Evolutionary conservation across 805 yeast genomes (phyloP).

Genomic region (Candida quercuum): DNA sequence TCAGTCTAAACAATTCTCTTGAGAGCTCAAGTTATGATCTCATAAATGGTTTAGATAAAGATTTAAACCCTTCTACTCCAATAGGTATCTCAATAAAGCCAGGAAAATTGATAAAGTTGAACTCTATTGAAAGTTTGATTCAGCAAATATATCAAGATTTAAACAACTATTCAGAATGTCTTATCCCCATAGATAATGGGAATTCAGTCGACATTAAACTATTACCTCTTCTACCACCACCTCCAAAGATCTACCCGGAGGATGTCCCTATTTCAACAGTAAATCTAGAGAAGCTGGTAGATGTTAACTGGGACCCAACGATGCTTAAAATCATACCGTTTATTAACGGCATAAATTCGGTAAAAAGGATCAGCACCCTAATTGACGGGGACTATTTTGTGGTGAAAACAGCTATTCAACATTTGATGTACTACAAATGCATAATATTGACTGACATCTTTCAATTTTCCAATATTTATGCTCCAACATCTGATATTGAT

Average conservation of each 20-base stretch:
- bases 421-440: slow-evolving; percentile 84
- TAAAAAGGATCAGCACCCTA: slow-evolving; percentile 66
- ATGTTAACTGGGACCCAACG: slow-evolving; percentile 96
- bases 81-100: slow-evolving; percentile 19
- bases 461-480: slow-evolving; percentile 83
- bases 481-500: slow-evolving; percentile 77
- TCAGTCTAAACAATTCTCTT: neutral
- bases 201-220: slow-evolving; percentile 89
- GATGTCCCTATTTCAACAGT: slow-evolving; percentile 94
- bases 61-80: slow-evolving; percentile 21
- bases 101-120: slow-evolving; percentile 21
- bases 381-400: slow-evolving; percentile 77
- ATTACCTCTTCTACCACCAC: slow-evolving; percentile 84
- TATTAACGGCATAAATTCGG: slow-evolving; percentile 84
- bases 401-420: slow-evolving; percentile 85
- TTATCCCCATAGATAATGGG: slow-evolving; percentile 86
- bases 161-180: slow-evolving; percentile 92
- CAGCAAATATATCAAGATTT: slow-evolving; percentile 92
- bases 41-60: slow-evolving; percentile 21
- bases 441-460: slow-evolving; percentile 80
- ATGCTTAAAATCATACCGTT: slow-evolving; percentile 82
- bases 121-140: slow-evolving; percentile 66
- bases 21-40: too few relatives aligned
- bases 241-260: slow-evolving; percentile 65
- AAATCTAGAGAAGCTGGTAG: slow-evolving; percentile 63